Conservation (phyloP, 495 filamentous ascomycete genomes). For the Aspergillus incahuasiensis region DNA sequence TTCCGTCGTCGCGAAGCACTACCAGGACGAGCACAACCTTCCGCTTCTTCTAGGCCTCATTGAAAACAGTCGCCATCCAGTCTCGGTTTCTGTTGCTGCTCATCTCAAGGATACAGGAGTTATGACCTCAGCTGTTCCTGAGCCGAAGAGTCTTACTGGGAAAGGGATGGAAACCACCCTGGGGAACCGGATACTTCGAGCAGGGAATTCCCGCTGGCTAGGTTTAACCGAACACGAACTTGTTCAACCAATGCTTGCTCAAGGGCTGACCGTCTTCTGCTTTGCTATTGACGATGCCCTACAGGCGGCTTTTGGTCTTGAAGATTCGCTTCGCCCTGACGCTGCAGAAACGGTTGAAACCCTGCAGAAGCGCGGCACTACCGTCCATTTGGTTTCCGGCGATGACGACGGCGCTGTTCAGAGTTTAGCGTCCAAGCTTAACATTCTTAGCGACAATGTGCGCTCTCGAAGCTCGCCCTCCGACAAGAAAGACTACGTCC, state of each 20-base stretch:
- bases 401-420: slow-evolving; percentile 64
- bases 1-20: slow-evolving; percentile 27
- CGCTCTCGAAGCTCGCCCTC: slow-evolving; percentile 50
- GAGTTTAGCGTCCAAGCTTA: no score
- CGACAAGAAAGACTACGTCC: slow-evolving; percentile 61
- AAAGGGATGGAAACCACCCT: slow-evolving; percentile 42
- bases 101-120: slow-evolving; percentile 40
- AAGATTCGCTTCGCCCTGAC: slow-evolving; percentile 56
- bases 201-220: slow-evolving; percentile 65
- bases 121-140: slow-evolving; percentile 26
- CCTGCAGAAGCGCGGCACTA: slow-evolving; percentile 53
- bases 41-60: slow-evolving; percentile 48
- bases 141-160: slow-evolving; percentile 48
- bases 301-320: slow-evolving; percentile 54
- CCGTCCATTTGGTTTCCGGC: slow-evolving; percentile 63
- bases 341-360: slow-evolving; percentile 42
- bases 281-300: slow-evolving; percentile 50
- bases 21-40: slow-evolving; percentile 6
- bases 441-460: no score
- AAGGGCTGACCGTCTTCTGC: slow-evolving; percentile 58
- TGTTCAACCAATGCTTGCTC: slow-evolving; percentile 40
- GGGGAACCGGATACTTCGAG: slow-evolving; percentile 37
- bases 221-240: slow-evolving; percentile 26
- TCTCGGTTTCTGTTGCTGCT: slow-evolving; percentile 55
- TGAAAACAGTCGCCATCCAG: slow-evolving; percentile 57